Percentiles rank a stretch among this genome's conserved stretches.
phyloP scores from a whole-genome alignment of 2,329 filamentous ascomycete genomes.

The Endocalyx cinctus region DNA sequence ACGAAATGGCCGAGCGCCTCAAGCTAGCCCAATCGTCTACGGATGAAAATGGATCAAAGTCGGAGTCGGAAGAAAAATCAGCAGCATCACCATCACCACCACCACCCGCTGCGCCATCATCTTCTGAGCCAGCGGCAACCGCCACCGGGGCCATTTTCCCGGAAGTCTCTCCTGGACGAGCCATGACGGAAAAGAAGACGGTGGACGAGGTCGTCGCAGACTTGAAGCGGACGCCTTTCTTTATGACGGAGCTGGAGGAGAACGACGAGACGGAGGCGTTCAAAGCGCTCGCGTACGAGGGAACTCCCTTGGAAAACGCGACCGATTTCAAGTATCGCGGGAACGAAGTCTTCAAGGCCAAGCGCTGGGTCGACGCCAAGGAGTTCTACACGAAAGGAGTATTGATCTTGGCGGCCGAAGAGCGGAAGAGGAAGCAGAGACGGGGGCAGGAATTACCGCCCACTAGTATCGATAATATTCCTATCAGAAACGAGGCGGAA shows the following conservation, averaged over 20 bases:
- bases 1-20: conserved; percentile 30
- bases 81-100: conserved; percentile 4
- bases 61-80: conserved; percentile 7
- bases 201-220: conserved; percentile 53
- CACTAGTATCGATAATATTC: background rate
- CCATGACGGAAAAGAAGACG: conserved; percentile 39
- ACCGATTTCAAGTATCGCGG: conserved; percentile 85
- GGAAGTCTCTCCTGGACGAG: conserved; percentile 41
- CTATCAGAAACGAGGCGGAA: conserved; percentile 31
- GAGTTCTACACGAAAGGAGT: conserved; percentile 93
- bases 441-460: conserved; percentile 20
- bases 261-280: conserved; percentile 83
- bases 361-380: conserved; percentile 74
- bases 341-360: conserved; percentile 77
- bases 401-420: conserved; percentile 61
- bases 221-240: conserved; percentile 67
- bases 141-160: conserved; percentile 26
- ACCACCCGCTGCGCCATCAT: background rate
- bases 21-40: conserved; percentile 31
- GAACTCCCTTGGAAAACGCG: conserved; percentile 77
- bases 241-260: conserved; percentile 91
- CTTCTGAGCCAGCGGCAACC: conserved; percentile 1
- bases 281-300: conserved; percentile 88
- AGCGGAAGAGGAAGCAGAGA: conserved; percentile 45
- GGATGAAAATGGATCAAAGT: conserved; percentile 9